These are phyloP conservation scores for Halteria grandinella DNA, from an alignment of 73 alveolate genomes.

Conservation along the genomic window DNA sequence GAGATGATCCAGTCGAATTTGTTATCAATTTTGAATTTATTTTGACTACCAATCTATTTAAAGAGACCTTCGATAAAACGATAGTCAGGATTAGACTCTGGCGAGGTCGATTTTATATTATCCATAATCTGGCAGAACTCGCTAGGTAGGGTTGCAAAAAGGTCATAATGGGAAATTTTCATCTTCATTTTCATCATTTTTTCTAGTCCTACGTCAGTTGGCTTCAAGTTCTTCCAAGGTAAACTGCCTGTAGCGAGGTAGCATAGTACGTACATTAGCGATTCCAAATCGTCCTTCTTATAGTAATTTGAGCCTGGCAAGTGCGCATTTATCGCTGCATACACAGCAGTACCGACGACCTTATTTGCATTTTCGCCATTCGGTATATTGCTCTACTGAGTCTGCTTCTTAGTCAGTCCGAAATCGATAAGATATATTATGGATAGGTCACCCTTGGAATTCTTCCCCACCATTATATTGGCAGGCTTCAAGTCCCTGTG, in stretches of 20 bases:
- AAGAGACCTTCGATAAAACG: conserved; percentile 17
- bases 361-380: conserved; percentile 18
- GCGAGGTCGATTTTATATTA: background rate
- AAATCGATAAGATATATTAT: conserved; percentile 53
- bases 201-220: conserved; percentile 33
- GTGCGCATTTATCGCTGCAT: conserved; percentile 70
- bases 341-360: conserved; percentile 67
- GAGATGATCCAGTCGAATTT: conserved; percentile 15
- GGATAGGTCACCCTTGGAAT: conserved; percentile 3
- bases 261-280: conserved; percentile 50
- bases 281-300: conserved; percentile 56
- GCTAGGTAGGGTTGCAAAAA: conserved; percentile 31
- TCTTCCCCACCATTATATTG: conserved; percentile 54
- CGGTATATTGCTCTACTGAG: background rate
- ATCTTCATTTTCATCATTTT: conserved; percentile 29
- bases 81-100: conserved; percentile 1
- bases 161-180: conserved; percentile 24
- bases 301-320: conserved; percentile 23
- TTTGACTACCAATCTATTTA: background rate
- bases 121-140: conserved; percentile 20
- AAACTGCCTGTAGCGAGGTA: conserved; percentile 34
- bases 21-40: conserved; percentile 31
- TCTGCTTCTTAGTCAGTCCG: conserved; percentile 59
- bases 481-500: conserved; percentile 76
- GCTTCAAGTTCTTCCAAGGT: conserved; percentile 55